A percentile compares a stretch with the other conserved stretches of the same genome.
phyloP scores from a whole-genome alignment of 1,284 basidiomycete genomes.

The Pascua guehoae region DNA sequence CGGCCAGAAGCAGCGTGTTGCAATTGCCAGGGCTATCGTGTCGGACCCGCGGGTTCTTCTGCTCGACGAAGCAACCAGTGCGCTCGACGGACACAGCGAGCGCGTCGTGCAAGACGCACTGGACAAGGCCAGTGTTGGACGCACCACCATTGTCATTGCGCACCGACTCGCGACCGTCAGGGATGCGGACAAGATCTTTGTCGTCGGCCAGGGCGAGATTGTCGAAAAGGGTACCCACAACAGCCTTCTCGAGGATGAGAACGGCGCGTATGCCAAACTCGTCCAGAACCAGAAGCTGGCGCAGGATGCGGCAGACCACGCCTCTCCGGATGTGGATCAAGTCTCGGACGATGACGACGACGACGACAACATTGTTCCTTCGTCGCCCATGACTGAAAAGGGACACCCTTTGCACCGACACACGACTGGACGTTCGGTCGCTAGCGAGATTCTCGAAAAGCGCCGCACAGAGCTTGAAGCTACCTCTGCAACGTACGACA shows the following conservation, averaged over 20 bases:
- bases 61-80: conserved; percentile 66
- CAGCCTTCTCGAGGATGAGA: conserved; percentile 62
- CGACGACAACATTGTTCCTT: not conserved
- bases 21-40: conserved; percentile 88
- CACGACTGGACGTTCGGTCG: not conserved
- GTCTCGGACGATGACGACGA: not conserved
- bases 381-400: not conserved
- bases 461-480: not conserved
- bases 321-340: not conserved
- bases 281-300: conserved; percentile 38
- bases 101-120: conserved; percentile 91
- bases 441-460: not conserved
- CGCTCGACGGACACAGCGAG: conserved; percentile 84
- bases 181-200: conserved; percentile 69
- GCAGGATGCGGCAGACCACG: conserved; percentile 9
- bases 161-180: conserved; percentile 51
- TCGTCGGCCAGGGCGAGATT: conserved; percentile 77
- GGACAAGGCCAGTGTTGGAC: conserved; percentile 74
- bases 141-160: conserved; percentile 53
- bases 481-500: not conserved
- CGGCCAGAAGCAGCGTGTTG: conserved; percentile 87
- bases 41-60: conserved; percentile 64
- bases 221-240: conserved; percentile 80
- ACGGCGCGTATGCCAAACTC: conserved; percentile 54
- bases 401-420: not conserved